Base-by-base conservation (phyloP, 257 asterid genomes). In the Voacanga thouarsii region DNA sequence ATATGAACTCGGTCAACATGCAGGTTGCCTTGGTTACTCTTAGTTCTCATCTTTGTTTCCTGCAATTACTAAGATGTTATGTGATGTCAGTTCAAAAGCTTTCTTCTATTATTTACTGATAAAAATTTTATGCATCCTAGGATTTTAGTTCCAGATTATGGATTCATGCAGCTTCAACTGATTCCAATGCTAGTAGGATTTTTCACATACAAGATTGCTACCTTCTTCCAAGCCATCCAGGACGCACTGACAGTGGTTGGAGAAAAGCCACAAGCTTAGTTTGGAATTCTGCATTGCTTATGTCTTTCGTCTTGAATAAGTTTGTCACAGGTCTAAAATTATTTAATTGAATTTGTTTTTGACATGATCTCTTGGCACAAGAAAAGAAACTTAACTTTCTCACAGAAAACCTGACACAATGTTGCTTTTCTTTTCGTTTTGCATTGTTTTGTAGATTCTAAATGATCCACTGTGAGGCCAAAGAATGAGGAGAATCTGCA, bases 181-280 rank as follows among this genome's bases (percentile, higher is more conserved):
- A 94, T 94, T 55, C 97, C 97, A 19, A 91, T 92, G 92, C 89
- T 94, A 9, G 94, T 92, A 53, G 99, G 99, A 75, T 91, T 94
- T 80, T 92, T 94, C 87, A 94, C 97, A 10, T 94, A 92, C 90
- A 92, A 94, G 95, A 91, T 92, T 77, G 97, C 94, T 33, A 89
- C 97, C 74, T 92, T 94, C 81, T 78, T 71, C 77, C 95, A 82
- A 88, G 95, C 92, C 23, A 84, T 92, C 23, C 95, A 90, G 81
- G 97, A 91, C 0, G 89, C 92, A 44, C 33, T 92, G 65, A 79
- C 70, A 55, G 77, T 78, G 18, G 86, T 55, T 60, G 77, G 84
- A 18, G 88, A 85, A 41, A 84, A 85, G 77, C 81, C 87, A 56
- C 64, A 87, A 86, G 79, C 77, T 60, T 86, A 73, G 45, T 23